phyloP scores from a whole-genome alignment of 164 flowering plant genomes.

The Tetrastigma voinierianum region DNA sequence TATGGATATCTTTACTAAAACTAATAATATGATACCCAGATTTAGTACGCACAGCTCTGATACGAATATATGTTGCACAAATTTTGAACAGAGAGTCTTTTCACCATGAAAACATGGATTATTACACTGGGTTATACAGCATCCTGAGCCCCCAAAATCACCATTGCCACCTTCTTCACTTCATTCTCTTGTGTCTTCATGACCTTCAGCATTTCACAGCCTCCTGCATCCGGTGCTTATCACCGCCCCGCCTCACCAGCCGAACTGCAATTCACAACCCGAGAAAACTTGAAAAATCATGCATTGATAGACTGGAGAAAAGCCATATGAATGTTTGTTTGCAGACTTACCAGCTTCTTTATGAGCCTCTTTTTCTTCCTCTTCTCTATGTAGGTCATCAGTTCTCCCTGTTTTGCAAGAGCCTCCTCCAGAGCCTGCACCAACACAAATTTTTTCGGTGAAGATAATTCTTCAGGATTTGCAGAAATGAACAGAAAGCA shows the following conservation, averaged over 20 bases:
- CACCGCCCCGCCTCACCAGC: slow-evolving; percentile 15
- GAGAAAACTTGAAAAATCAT: neutral
- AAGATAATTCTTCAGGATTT: neutral
- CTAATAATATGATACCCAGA: neutral
- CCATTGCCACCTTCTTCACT: too few relatives aligned
- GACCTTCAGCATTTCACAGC: too few relatives aligned
- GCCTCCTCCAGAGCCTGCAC: slow-evolving; percentile 71
- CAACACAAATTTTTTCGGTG: neutral
- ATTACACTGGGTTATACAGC: too few relatives aligned
- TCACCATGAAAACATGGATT: slow-evolving; percentile 6
- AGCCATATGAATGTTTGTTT: neutral
- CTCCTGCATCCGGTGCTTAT: too few relatives aligned
- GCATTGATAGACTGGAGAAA: neutral
- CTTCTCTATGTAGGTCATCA: slow-evolving; percentile 67
- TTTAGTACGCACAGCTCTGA: neutral
- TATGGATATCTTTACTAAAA: neutral
- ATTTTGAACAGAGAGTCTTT: neutral
- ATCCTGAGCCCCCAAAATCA: too few relatives aligned
- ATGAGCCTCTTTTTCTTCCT: slow-evolving; percentile 62
- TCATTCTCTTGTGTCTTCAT: too few relatives aligned
- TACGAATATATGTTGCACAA: neutral
- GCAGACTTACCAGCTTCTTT: slow-evolving; percentile 37
- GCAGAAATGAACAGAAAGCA: neutral
- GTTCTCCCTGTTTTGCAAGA: slow-evolving; percentile 51
- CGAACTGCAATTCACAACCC: slow-evolving; percentile 23